A percentile compares a stretch with the other conserved stretches of the same genome.
Conservation (phyloP, 1,284 basidiomycete genomes). For the Ceratobasidium sp. region DNA sequence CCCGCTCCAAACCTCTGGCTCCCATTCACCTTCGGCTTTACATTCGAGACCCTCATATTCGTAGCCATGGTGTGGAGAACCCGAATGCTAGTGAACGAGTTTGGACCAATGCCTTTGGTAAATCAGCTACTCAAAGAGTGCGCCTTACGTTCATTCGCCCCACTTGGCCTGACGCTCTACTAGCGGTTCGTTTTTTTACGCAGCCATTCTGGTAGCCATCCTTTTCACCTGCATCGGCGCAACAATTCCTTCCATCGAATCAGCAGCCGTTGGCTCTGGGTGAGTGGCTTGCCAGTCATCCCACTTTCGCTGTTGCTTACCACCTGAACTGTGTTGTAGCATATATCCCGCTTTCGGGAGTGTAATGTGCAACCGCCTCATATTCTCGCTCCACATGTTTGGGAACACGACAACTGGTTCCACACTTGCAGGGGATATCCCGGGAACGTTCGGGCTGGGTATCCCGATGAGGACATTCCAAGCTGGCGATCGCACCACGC, state of each 20-base stretch:
- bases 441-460: not conserved
- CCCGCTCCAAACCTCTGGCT: not conserved
- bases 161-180: not conserved
- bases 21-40: slow-evolving; percentile 11
- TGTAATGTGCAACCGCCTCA: slow-evolving; percentile 27
- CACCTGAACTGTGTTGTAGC: not conserved
- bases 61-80: not conserved
- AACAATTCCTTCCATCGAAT: slow-evolving; percentile 1
- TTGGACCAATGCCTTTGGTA: slow-evolving; percentile 13
- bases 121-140: no score
- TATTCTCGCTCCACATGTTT: slow-evolving; percentile 23
- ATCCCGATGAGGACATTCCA: slow-evolving; percentile 8
- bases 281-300: not conserved
- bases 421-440: no score
- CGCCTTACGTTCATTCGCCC: not conserved
- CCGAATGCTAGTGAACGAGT: slow-evolving; percentile 5
- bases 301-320: not conserved
- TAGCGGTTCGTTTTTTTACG: slow-evolving; percentile 5
- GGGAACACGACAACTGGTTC: no score
- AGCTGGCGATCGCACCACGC: not conserved
- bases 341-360: slow-evolving; percentile 5
- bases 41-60: no score
- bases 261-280: slow-evolving; percentile 22
- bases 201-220: not conserved
- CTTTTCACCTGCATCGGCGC: slow-evolving; percentile 21